Evolutionary conservation across 139 green algal species (phyloP).

Genomic region (Penium margaritaceum): DNA sequence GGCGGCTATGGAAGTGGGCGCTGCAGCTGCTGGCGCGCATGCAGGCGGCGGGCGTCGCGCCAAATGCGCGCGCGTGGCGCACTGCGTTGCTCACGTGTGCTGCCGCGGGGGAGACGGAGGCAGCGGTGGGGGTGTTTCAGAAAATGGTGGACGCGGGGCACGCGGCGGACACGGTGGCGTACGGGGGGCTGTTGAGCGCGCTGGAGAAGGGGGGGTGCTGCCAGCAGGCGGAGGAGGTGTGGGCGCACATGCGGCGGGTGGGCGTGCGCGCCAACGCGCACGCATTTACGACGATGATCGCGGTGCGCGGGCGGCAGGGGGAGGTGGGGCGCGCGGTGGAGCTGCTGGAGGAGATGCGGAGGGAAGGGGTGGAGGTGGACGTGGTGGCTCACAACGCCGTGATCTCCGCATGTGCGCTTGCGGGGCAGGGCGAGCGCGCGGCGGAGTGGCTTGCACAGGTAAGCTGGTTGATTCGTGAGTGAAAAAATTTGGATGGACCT

Average conservation of each 20-base stretch:
- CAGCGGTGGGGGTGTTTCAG: constrained; percentile 13
- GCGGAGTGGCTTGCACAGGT: constrained; percentile 20
- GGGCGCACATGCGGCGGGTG: constrained; percentile 21
- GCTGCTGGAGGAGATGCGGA: constrained; percentile 21
- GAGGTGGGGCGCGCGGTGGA: constrained; percentile 19
- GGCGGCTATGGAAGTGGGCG: constrained; percentile 29
- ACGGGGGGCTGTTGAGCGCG: constrained; percentile 29
- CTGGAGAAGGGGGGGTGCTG: constrained; percentile 26
- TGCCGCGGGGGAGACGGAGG: background rate
- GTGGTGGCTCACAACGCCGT: constrained; percentile 27
- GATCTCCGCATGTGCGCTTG: constrained; percentile 12
- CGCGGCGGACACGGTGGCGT: constrained; percentile 11
- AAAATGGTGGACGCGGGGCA: constrained; percentile 14
- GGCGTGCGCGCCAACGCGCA: constrained; percentile 14
- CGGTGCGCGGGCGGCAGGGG: constrained; percentile 9
- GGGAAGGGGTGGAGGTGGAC: background rate
- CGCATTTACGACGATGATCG: constrained; percentile 25
- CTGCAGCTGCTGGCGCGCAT: constrained; percentile 27
- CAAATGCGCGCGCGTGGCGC: constrained; percentile 16
- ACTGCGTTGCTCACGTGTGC: constrained; percentile 23
- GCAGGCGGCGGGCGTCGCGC: constrained; percentile 12
- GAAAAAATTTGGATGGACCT: too few species aligned
- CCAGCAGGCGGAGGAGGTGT: constrained; percentile 14
- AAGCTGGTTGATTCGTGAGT: too few species aligned
- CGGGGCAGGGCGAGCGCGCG: constrained; percentile 16